A percentile compares a stretch with the other conserved stretches of the same genome.
These are phyloP conservation scores for Mediolabrus comicus DNA, from an alignment of 108 stramenopile genomes.

Conservation along the genomic window DNA sequence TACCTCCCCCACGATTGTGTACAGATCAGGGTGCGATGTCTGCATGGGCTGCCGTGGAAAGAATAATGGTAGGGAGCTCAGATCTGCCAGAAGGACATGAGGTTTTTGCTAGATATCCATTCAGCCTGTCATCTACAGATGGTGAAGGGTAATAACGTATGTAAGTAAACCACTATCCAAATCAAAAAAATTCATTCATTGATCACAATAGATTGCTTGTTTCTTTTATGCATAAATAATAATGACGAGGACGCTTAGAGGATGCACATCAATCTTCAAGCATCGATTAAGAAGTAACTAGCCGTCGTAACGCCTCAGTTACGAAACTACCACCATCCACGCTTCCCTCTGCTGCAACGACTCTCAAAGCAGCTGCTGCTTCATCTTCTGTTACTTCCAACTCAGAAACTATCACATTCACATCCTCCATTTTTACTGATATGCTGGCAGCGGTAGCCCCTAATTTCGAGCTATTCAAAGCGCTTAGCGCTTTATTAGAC, in stretches of 20 bases:
- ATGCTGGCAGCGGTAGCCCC: slow-evolving; percentile 32
- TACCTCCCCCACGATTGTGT: slow-evolving; percentile 92
- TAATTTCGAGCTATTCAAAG: slow-evolving; percentile 35
- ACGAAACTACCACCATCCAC: slow-evolving; percentile 44
- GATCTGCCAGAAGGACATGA: slow-evolving; percentile 77
- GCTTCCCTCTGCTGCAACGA: slow-evolving; percentile 38
- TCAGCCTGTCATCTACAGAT: slow-evolving; percentile 31
- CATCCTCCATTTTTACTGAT: slow-evolving; percentile 67
- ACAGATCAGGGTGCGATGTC: slow-evolving; percentile 97
- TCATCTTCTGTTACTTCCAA: slow-evolving; percentile 74
- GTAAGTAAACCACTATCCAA: no score
- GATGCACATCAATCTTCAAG: no score
- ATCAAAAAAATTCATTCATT: no score
- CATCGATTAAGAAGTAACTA: slow-evolving; percentile 51
- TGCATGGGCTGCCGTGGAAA: slow-evolving; percentile 96
- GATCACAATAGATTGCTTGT: no score
- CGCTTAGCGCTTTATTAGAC: slow-evolving; percentile 66
- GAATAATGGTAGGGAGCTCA: slow-evolving; percentile 76
- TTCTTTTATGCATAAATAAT: no score
- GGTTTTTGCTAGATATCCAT: slow-evolving; percentile 87
- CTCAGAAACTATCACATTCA: slow-evolving; percentile 63
- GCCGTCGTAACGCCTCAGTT: slow-evolving; percentile 59
- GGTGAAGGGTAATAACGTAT: not conserved
- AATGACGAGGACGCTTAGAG: no score
- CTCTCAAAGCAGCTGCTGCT: slow-evolving; percentile 57